phyloP scores from a whole-genome alignment of 1,284 basidiomycete species.

The Ceratobasidium sp. region DNA sequence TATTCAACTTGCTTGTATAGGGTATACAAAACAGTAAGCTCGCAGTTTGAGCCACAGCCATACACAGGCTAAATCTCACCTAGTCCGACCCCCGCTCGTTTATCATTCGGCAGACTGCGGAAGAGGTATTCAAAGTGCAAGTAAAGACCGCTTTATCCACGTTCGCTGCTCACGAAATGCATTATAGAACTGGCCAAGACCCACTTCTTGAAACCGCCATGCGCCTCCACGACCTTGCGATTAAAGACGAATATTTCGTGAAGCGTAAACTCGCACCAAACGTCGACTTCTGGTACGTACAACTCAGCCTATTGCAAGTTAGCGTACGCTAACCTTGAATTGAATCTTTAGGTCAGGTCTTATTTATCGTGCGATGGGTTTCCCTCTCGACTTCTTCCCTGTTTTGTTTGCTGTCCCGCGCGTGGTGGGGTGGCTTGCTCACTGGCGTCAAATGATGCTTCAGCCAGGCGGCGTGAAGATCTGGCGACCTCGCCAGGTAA shows the following conservation, averaged over 20 bases:
- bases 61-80: background rate
- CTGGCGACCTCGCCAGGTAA: conserved; percentile 83
- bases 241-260: conserved; percentile 86
- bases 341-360: conserved; percentile 62
- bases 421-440: conserved; percentile 87
- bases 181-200: conserved; percentile 74
- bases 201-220: conserved; percentile 85
- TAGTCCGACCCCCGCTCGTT: conserved; percentile 86
- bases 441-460: conserved; percentile 91
- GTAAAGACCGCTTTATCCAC: conserved; percentile 45
- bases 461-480: conserved; percentile 86
- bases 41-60: background rate
- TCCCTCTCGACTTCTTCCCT: conserved; percentile 89
- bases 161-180: background rate
- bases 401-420: conserved; percentile 88
- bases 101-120: conserved; percentile 84
- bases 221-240: conserved; percentile 82
- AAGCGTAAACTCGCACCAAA: conserved; percentile 76
- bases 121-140: conserved; percentile 85
- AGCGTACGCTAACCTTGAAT: conserved; percentile 15
- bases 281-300: conserved; percentile 56
- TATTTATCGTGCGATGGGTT: conserved; percentile 88
- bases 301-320: background rate
- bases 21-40: conserved; percentile 76
- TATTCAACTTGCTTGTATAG: conserved; percentile 50